Conservation (phyloP, 2,329 filamentous ascomycete genomes). For the Cladosporium sp. region DNA sequence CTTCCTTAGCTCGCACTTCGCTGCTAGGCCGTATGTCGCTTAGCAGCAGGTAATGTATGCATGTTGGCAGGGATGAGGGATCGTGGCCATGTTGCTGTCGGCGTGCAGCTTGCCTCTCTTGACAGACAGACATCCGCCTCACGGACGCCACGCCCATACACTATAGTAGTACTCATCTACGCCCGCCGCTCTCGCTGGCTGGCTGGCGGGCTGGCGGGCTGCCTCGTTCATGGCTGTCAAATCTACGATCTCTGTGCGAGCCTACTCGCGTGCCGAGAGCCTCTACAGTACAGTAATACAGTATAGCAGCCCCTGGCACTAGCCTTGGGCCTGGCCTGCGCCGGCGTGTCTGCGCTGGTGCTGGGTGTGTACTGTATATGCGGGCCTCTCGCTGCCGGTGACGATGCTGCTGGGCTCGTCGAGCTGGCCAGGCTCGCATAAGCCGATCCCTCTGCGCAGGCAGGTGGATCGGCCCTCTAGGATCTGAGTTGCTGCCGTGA, state of each 20-base stretch:
- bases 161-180: background rate
- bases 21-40: constrained; percentile 9
- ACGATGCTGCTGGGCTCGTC: constrained; percentile 11
- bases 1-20: constrained; percentile 4
- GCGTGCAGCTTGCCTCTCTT: constrained; percentile 14
- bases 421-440: constrained; percentile 18
- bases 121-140: background rate
- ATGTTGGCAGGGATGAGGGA: background rate
- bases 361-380: background rate
- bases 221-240: background rate
- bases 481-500: constrained; percentile 3
- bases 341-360: background rate
- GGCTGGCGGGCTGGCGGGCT: background rate
- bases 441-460: constrained; percentile 15
- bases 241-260: constrained; percentile 18
- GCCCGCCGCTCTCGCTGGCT: background rate
- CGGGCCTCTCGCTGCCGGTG: constrained; percentile 12
- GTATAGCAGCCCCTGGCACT: background rate
- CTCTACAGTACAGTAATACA: background rate
- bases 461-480: constrained; percentile 11
- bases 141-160: constrained; percentile 6
- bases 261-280: background rate
- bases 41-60: background rate
- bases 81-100: constrained; percentile 9
- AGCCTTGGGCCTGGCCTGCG: background rate